Evolutionary conservation across 2,329 filamentous ascomycete species (phyloP), one percentile per base, ranked within the genome.

Genomic region (Colletotrichum kahawae): DNA sequence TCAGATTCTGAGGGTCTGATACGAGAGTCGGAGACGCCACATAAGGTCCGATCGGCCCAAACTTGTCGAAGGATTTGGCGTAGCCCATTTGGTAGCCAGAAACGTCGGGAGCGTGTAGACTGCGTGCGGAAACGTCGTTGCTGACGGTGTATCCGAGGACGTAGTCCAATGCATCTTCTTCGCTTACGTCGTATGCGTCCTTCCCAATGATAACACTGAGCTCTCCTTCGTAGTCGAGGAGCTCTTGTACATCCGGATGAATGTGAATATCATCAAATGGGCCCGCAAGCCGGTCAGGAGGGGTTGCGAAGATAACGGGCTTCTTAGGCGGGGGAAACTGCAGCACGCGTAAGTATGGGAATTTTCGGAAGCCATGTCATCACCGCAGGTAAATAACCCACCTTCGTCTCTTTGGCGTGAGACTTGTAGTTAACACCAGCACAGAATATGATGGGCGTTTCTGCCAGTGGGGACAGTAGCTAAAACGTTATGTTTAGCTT

Each of bases 61-160:
- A 91, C 0, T 85, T 89, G 77, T 92, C 89, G 71, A 92, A 91
- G 0, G 88, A 87, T 77, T 91, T 91, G 16, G 84, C 86, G 77
- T 90, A 91, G 1, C 87, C 85, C 87, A 88, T 91, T 78, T 92
- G 90, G 1, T 82, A 83, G 0, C 89, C 89, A 0, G 89, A 89
- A 4, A 86, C 81, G 0, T 80, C 80, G 0, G 87, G 85, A 7
- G 87, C 81, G 77, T 92, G 90, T 48, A 87, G 82, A 74, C 89
- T 88, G 0, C 90, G 86, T 0, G 85, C 84, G 0, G 87, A 88
- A 1, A 92, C 83, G 77, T 92, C 90, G 77, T 92, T 92, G 48
- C 88, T 88, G 38, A 81, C 82, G 0, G 87, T 87, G 78, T 91
- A 92, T 10, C 85, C 90, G 2, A 87, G 87, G 13, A 92, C 84